Evolutionary conservation across 164 flowering plant species (phyloP).

Genomic region (Nymphaea thermarum): DNA sequence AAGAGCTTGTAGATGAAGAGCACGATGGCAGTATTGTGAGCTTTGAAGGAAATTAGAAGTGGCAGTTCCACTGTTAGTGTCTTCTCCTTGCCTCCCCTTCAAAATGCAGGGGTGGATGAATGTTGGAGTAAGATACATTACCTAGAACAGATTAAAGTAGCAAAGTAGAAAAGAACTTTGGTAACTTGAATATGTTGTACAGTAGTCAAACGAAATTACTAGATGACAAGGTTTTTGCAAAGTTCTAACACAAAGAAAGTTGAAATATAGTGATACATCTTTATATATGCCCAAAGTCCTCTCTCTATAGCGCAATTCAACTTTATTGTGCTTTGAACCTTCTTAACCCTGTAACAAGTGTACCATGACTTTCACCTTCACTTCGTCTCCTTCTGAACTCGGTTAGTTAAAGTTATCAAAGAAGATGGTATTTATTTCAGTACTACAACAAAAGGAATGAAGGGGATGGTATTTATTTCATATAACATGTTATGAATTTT

Average conservation of each 20-base stretch:
- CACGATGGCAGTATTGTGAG: conserved; percentile 34
- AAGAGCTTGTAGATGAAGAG: conserved; percentile 38
- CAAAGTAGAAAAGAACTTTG: conserved; percentile 14
- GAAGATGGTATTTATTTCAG: too few relatives aligned
- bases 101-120: conserved; percentile 16
- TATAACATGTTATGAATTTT: too few relatives aligned
- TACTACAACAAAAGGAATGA: too few relatives aligned
- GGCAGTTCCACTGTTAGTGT: conserved; percentile 48
- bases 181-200: not conserved
- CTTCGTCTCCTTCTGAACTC: too few relatives aligned
- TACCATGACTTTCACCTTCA: too few relatives aligned
- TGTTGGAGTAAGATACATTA: conserved; percentile 21
- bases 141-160: conserved; percentile 21
- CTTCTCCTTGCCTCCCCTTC: conserved; percentile 45
- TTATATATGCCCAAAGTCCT: too few relatives aligned
- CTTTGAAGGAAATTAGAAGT: conserved; percentile 42
- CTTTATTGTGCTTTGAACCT: too few relatives aligned
- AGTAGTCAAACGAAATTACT: not conserved
- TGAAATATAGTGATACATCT: not conserved
- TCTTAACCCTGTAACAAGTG: too few relatives aligned
- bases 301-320: too few relatives aligned
- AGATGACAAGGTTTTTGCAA: not conserved
- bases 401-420: too few relatives aligned
- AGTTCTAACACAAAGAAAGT: not conserved
- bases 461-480: too few relatives aligned